Base-by-base conservation (phyloP, 2,329 filamentous ascomycete species). In the Arthrocladium fulminans region DNA sequence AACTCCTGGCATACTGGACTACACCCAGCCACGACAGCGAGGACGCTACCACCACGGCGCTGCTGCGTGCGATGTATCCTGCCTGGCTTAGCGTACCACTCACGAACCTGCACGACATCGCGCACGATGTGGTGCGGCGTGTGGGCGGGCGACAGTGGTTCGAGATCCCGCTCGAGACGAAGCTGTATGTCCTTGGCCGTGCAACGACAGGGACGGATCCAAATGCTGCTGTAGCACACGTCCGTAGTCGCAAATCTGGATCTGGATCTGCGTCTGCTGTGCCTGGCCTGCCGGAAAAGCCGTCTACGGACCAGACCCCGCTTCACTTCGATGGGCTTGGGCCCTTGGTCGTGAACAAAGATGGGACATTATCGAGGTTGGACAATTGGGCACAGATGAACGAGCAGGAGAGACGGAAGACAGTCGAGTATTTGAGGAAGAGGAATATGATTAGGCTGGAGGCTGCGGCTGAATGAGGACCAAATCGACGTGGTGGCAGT, bases 371-470 rank as follows among this genome's bases (percentile, higher is more conserved):
- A 56, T 80, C 80, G 49, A 75, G 84, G 27, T 84, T 89, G 57
- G 67, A 74, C 29, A 88, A 89, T 63, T 89, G 84, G 84, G 71
- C 68, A 7, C 69, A 80, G 54, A 87, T 88, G 84, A 75, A 76
- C 2, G 77, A 79, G 22, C 72, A 79, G 5, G 84, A 88, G 71
- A 73, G 71, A 62, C 66, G 76, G 61, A 84, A 80, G 59, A 86
- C 84, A 30, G 55, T 88, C 61, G 72, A 80, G 39, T 67, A 87
- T 41, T 60, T 89, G 57, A 77, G 79, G 8, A 83, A 78, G 72
- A 71, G 85, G 61, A 88, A 89, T 61, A 73, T 81, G 67, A 56
- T 73, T 59, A 69, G 84, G 12, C 61, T 83, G 54, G 77, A 74
- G 42, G 72, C 15, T 32, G 32, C 22, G 13, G 39, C n/a, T n/a